Evolutionary conservation across 208 protist species (phyloP).

Genomic region (Endotrypanum monterogeii): DNA sequence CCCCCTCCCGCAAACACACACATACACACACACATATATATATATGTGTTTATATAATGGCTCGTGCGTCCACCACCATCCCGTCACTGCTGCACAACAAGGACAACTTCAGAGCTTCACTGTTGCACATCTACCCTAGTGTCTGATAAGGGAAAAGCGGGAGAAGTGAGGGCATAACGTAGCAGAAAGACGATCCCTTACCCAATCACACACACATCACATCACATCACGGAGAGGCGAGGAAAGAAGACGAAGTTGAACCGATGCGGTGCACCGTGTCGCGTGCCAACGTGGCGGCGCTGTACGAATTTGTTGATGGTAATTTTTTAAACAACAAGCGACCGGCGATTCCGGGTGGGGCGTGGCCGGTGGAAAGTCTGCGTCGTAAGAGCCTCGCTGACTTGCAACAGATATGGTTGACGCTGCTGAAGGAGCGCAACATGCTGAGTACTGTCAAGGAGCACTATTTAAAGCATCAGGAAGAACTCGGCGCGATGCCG

Average conservation of each 20-base stretch:
- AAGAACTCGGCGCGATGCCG: constrained; percentile 91
- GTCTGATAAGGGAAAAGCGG: too few species aligned
- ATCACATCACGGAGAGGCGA: too few species aligned
- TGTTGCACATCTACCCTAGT: too few species aligned
- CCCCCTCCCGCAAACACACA: not conserved
- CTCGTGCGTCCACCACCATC: too few species aligned
- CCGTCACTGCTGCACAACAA: too few species aligned
- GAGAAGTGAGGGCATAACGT: too few species aligned
- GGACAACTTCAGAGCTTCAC: too few species aligned
- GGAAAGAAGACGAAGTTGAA: too few species aligned
- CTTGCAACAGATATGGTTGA: constrained; percentile 93
- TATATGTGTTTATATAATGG: too few species aligned
- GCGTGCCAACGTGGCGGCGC: constrained; percentile 52
- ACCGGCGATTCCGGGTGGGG: constrained; percentile 81
- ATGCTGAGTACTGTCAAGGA: constrained; percentile 84
- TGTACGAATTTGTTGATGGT: constrained; percentile 92
- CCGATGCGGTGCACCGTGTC: constrained; percentile 36
- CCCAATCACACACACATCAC: too few species aligned
- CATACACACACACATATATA: not conserved
- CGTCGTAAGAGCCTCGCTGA: constrained; percentile 90
- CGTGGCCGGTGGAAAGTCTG: constrained; percentile 85
- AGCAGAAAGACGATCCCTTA: too few species aligned
- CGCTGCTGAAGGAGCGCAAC: constrained; percentile 92
- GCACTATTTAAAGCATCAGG: constrained; percentile 90
- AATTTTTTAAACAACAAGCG: constrained; percentile 92